These are phyloP conservation scores for Hyparrhenia diplandra DNA, from an alignment of 176 grass and related monocot species.

Conservation along the genomic window DNA sequence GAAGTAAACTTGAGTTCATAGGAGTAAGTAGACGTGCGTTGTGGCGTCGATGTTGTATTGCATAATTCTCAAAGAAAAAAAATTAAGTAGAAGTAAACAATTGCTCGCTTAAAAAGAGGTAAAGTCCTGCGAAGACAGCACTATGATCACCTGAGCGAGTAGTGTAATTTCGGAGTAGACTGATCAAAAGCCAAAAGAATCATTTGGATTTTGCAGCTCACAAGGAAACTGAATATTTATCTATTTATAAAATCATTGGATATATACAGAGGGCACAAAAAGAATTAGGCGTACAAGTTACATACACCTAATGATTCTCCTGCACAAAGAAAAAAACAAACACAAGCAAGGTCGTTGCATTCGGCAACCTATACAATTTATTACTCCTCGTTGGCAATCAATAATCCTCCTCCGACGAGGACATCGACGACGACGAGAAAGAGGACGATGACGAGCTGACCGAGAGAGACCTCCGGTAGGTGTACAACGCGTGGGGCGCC, in stretches of 20 bases:
- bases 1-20: no score
- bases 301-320: background rate
- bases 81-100: background rate
- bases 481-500: conserved; percentile 24
- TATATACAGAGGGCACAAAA: background rate
- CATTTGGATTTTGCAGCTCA: background rate
- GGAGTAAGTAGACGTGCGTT: no score
- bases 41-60: no score
- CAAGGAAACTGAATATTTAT: no score
- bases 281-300: background rate
- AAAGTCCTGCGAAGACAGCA: background rate
- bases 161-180: background rate
- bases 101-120: background rate
- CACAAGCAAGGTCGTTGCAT: background rate
- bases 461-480: conserved; percentile 29
- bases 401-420: background rate
- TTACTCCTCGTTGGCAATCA: background rate
- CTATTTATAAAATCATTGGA: background rate
- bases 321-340: background rate
- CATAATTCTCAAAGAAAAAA: no score
- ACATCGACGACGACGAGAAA: background rate
- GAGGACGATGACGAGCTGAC: background rate
- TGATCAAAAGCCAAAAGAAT: background rate
- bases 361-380: background rate
- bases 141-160: no score